Base-by-base conservation (phyloP, 768 basidiomycete species). In the Trametopsis cervina region DNA sequence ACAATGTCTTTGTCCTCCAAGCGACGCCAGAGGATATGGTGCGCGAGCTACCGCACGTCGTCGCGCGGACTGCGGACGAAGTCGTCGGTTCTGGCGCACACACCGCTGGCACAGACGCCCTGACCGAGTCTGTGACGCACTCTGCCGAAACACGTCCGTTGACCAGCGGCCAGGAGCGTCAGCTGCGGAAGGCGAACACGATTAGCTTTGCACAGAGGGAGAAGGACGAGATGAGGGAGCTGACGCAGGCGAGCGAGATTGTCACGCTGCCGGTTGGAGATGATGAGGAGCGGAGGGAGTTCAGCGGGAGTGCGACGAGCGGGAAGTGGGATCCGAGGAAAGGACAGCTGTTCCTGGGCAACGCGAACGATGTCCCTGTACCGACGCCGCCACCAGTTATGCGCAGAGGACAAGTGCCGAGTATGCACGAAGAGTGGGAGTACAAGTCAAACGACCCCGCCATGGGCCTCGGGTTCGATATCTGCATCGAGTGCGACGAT, bases 401-500 rank as follows among this genome's bases (percentile, higher is more conserved):
- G 42, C 17, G 46, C 10, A 5, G 20, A 13, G 13, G 46, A 11
- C 38, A 23, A 18, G 22, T 12, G 12, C 9, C 4, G 4, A 20
- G 15, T 6, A 18, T 33, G 18, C 4, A 10, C 4, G 64, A 66
- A 38, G 63, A 69, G 15, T 72, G 71, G 51, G 61, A 67, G 43
- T 57, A 59, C 26, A 51, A 61, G 24, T 54, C 54, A 40, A 75
- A 76, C 46, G 72, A 74, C 54, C 74, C 77, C 13, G 57, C 54
- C 24, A 53, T 68, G n/a, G 82, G 81, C 26, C 69, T 74, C 50
- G 88, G 86, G 13, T 92, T 82, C 59, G 84, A 91, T 58, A 78
- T 95, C 37, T 93, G 89, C 62, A 77, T 95, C 52, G 90, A 95
- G 66, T 89, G 88, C 60, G 85, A 88, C 58, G 89, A 93, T 54